Evolutionary conservation across 2,329 filamentous ascomycete species (phyloP), one percentile per base, ranked within the genome.

Genomic region (Thelonectria discophora): DNA sequence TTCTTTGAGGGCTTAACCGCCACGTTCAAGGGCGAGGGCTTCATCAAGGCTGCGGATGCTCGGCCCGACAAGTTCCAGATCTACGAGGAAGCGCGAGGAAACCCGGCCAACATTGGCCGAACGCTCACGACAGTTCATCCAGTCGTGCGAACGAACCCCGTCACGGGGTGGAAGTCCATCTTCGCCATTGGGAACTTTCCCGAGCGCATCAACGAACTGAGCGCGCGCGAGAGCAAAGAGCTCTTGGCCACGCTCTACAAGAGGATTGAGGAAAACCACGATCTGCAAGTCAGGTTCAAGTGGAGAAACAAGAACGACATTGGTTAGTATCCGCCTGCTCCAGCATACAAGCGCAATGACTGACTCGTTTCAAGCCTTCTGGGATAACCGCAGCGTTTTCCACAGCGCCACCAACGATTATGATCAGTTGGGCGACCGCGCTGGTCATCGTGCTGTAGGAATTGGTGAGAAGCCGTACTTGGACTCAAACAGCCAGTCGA

Each of bases 331-430:
- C 1, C 7, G 0, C 1, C 3, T 0, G 5, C 12, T 20, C 0
- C 32, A 49, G 5, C 65, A 12, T 12, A 0, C 11, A 1, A 12
- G 2, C 8, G 1, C 2, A 37, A 2, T 8, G 2, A 10, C 30
- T 66, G 46, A 68, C 11, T 0, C 1, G 5, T 0, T 15, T 0
- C 5, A 63, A 73, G 83, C 85, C 1, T 86, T 88, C 62, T 89
- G 86, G 86, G 86, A 89, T 65, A 88, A 88, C 62, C 76, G 86
- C 7, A 83, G 82, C 55, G 81, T 77, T 1, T 87, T 84, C 73
- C 86, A 88, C 66, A 83, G 81, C 11, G 85, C 85, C 0, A 88
- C 85, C 0, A 85, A 82, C 58, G 86, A 88, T 64, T 87, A 86
- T 46, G 80, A 80, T 13, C 79, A 78, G 1, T 76, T 82, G 27